Evolutionary conservation across 2,329 filamentous ascomycete species (phyloP).

Genomic region (Myriangium duriaei): DNA sequence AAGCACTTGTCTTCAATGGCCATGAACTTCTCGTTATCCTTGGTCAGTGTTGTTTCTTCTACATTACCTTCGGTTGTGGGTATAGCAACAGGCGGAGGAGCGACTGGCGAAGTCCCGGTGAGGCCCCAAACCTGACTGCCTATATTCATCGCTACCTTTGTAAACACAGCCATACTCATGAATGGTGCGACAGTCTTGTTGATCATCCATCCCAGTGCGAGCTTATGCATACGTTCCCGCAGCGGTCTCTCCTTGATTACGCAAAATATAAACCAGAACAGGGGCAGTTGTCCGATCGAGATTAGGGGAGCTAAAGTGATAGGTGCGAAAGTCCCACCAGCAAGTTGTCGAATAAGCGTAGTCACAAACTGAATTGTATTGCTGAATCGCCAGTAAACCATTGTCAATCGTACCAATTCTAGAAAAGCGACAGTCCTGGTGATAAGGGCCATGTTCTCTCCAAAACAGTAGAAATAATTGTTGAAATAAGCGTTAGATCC

Average conservation of each 20-base stretch:
- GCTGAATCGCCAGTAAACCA: slow-evolving; percentile 25
- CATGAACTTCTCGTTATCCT: neutral
- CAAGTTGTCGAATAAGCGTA: slow-evolving; percentile 7
- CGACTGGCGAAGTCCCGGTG: neutral
- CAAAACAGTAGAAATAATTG: slow-evolving; percentile 25
- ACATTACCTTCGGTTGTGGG: no score
- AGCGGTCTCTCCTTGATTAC: slow-evolving; percentile 13
- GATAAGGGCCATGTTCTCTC: slow-evolving; percentile 26
- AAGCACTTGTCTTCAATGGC: no score
- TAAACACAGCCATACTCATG: slow-evolving; percentile 15
- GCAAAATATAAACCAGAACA: slow-evolving; percentile 15
- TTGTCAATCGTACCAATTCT: slow-evolving; percentile 22
- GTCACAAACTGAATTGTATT: slow-evolving; percentile 23
- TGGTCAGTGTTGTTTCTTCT: neutral
- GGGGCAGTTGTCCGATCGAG: slow-evolving; percentile 14
- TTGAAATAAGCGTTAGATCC: slow-evolving; percentile 27
- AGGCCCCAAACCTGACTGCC: slow-evolving; percentile 14
- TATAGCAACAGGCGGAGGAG: no score
- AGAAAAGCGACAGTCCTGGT: slow-evolving; percentile 22
- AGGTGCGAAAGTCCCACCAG: slow-evolving; percentile 11
- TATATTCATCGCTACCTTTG: slow-evolving; percentile 15
- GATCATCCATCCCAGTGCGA: slow-evolving; percentile 15
- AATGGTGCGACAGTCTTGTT: slow-evolving; percentile 15
- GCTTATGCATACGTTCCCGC: slow-evolving; percentile 13
- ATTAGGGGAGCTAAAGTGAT: slow-evolving; percentile 14